Evolutionary conservation across 257 asterid species (phyloP).

Genomic region (Mitragyna speciosa): DNA sequence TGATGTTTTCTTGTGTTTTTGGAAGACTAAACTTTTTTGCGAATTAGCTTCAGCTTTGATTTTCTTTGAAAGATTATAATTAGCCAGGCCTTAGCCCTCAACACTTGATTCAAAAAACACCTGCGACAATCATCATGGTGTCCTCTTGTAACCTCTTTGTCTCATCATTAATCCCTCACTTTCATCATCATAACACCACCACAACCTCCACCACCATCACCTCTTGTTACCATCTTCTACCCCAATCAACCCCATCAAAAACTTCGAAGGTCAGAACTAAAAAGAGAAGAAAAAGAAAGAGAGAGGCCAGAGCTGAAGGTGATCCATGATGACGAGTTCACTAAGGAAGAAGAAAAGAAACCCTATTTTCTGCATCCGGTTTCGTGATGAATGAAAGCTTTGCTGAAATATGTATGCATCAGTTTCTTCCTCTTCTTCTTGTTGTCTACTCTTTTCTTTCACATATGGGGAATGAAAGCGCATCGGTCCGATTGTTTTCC

Average conservation of each 20-base stretch:
- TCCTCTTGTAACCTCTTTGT: constrained; percentile 42
- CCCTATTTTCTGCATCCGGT: constrained; percentile 41
- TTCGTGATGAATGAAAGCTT: background rate
- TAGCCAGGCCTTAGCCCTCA: background rate
- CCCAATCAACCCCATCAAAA: constrained; percentile 28
- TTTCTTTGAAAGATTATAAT: background rate
- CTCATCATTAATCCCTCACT: constrained; percentile 60
- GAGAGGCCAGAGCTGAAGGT: constrained; percentile 23
- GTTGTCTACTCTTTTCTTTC: constrained; percentile 26
- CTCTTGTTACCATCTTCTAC: constrained; percentile 20
- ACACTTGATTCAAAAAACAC: constrained; percentile 17
- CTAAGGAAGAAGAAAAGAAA: constrained; percentile 43
- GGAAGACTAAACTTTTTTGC: constrained; percentile 2
- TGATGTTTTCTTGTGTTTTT: background rate
- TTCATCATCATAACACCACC: constrained; percentile 52
- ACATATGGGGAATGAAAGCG: constrained; percentile 64
- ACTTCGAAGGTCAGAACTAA: constrained; percentile 24
- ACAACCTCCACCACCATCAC: background rate
- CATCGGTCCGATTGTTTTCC: constrained; percentile 56
- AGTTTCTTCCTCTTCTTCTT: constrained; percentile 33
- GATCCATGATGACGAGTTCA: constrained; percentile 25
- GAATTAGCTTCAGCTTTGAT: constrained; percentile 9
- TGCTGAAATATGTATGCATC: background rate
- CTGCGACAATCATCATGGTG: constrained; percentile 47
- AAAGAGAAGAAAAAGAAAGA: constrained; percentile 30